These are phyloP conservation scores for Andrographis paniculata DNA, from an alignment of 305 asterid species.

Conservation along the genomic window DNA sequence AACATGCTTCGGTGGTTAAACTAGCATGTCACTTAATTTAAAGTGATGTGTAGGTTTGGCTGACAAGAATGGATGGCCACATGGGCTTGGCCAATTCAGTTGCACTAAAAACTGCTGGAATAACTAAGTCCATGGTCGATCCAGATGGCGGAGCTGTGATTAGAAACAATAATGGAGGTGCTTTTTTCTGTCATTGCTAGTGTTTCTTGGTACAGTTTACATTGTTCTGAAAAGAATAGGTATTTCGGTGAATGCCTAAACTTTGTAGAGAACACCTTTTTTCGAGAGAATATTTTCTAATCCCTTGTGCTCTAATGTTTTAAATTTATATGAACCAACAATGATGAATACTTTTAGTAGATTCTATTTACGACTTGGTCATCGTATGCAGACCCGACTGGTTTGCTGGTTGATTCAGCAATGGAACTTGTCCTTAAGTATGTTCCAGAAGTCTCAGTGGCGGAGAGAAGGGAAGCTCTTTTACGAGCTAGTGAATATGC, in stretches of 20 bases:
- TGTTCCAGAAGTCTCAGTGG: conserved; percentile 63
- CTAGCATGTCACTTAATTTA: conserved; percentile 10
- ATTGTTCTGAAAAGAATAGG: not conserved
- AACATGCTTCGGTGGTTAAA: conserved; percentile 19
- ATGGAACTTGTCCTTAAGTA: conserved; percentile 65
- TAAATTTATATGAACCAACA: too few species aligned
- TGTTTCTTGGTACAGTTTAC: not conserved
- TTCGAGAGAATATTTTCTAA: too few species aligned
- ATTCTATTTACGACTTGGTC: conserved; percentile 14
- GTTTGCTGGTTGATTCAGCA: conserved; percentile 88
- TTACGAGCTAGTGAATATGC: conserved; percentile 69
- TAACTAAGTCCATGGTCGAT: conserved; percentile 44
- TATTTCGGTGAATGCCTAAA: conserved; percentile 8
- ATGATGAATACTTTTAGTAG: not conserved
- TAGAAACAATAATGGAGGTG: conserved; percentile 61
- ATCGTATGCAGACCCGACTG: conserved; percentile 75
- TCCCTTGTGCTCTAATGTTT: too few species aligned
- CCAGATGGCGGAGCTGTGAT: conserved; percentile 74
- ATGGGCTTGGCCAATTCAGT: conserved; percentile 91
- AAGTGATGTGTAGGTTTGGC: conserved; percentile 60
- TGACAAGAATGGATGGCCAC: conserved; percentile 94
- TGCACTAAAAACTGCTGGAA: conserved; percentile 68
- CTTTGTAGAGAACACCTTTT: too few species aligned
- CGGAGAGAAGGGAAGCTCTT: conserved; percentile 85
- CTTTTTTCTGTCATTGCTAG: conserved; percentile 6